These are phyloP conservation scores for Diaporthe aspalathi DNA, from an alignment of 2,329 filamentous ascomycete species.

Conservation along the genomic window DNA sequence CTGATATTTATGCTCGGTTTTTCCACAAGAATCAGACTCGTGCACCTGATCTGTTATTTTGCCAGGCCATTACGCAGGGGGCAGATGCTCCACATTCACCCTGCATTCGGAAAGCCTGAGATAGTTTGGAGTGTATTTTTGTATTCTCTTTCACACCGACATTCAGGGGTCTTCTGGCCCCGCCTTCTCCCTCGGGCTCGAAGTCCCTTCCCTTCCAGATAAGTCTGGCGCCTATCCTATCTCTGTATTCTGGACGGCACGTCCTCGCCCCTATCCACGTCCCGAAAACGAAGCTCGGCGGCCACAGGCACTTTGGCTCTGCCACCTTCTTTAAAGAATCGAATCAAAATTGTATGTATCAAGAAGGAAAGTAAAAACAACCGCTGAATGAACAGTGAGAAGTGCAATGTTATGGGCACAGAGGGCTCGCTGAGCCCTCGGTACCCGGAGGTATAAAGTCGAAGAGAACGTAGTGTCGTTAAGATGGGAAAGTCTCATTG, in stretches of 20 bases:
- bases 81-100: too few relatives aligned
- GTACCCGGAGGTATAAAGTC: not conserved
- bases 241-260: not conserved
- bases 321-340: not conserved
- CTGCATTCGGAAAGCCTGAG: too few relatives aligned
- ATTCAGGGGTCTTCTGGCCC: too few relatives aligned
- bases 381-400: conserved; percentile 2
- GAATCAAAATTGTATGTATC: conserved; percentile 3
- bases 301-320: not conserved
- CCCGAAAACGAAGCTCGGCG: not conserved
- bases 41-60: too few relatives aligned
- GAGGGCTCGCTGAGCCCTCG: not conserved
- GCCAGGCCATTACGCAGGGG: too few relatives aligned
- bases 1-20: too few relatives aligned
- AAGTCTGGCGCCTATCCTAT: not conserved
- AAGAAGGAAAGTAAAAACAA: not conserved
- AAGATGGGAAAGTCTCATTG: not conserved
- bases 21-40: too few relatives aligned
- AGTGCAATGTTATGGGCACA: not conserved
- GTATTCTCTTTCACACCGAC: not conserved
- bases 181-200: not conserved
- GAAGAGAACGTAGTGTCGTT: conserved; percentile 21
- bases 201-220: not conserved
- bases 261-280: not conserved
- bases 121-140: not conserved